Percentiles rank a stretch among this genome's conserved stretches.
Evolutionary conservation across 2,329 filamentous ascomycete genomes (phyloP).

Genomic region (Aspergillus udagawae): DNA sequence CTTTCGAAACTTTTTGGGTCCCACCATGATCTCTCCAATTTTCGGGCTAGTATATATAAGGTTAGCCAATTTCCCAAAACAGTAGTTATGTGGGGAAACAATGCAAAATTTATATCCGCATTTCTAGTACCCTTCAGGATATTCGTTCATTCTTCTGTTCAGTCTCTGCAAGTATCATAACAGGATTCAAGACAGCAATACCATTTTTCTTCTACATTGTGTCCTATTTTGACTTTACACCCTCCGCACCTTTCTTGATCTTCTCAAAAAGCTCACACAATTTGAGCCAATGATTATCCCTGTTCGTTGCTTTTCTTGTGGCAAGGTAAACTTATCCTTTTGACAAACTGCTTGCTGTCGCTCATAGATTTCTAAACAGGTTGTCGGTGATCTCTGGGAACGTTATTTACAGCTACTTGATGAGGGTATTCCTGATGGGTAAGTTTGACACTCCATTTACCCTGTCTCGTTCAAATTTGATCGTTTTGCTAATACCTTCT

Average conservation of each 20-base stretch:
- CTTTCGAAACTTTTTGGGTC: not conserved
- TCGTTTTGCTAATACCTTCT: conserved; percentile 9
- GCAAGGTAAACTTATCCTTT: conserved; percentile 65
- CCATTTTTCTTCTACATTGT: not conserved
- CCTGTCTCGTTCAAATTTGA: not conserved
- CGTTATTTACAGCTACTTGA: conserved; percentile 86
- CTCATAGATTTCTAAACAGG: conserved; percentile 51
- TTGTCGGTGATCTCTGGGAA: conserved; percentile 96
- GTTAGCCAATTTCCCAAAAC: not conserved
- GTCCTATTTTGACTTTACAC: not conserved
- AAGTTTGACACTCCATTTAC: conserved; percentile 31
- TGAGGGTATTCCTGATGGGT: conserved; percentile 71
- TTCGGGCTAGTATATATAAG: not conserved
- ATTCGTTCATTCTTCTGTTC: not conserved
- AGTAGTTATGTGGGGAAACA: not conserved
- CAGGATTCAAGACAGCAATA: not conserved
- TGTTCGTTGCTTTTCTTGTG: conserved; percentile 97
- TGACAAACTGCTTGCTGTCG: not conserved
- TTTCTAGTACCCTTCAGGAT: not conserved
- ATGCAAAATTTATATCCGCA: not conserved
- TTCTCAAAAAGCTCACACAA: not conserved
- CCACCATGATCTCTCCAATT: not conserved
- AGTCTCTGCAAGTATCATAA: not conserved
- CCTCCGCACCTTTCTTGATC: not conserved
- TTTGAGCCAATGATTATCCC: conserved; percentile 80